Evolutionary conservation across 805 yeast genomes (phyloP).

Genomic region (Schizosaccharomyces octosporus): DNA sequence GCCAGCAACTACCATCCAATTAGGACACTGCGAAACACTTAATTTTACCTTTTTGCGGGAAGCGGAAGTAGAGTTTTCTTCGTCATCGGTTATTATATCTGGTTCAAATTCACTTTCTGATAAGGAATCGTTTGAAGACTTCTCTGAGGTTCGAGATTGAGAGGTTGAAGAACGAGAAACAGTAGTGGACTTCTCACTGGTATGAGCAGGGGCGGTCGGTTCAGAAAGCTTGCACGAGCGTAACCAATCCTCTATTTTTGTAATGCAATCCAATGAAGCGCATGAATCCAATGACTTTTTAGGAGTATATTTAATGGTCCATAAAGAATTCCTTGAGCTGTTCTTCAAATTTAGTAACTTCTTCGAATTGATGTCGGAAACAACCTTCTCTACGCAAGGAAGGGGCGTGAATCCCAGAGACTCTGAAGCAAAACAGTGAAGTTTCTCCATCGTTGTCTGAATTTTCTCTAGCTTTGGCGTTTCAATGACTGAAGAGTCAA

Average conservation of each 20-base stretch:
- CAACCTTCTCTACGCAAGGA: not conserved
- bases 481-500: not conserved
- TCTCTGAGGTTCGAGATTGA: not conserved
- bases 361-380: not conserved
- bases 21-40: constrained; percentile 3
- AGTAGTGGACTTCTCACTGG: not conserved
- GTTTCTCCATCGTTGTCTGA: not conserved
- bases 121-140: not conserved
- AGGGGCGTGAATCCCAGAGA: not conserved
- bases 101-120: not conserved
- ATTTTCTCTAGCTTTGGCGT: not conserved
- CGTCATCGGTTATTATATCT: not conserved
- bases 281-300: not conserved
- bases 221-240: not conserved
- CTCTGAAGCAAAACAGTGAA: not conserved
- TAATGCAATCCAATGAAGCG: not conserved
- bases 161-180: not conserved
- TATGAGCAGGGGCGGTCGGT: not conserved
- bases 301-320: not conserved
- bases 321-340: not conserved
- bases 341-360: too few species aligned
- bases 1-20: constrained; percentile 39
- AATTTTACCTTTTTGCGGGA: not conserved
- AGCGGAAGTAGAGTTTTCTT: not conserved
- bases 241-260: not conserved